These are phyloP conservation scores for Fusarium sp. DNA, from an alignment of 2,329 filamentous ascomycete genomes.

Conservation along the genomic window DNA sequence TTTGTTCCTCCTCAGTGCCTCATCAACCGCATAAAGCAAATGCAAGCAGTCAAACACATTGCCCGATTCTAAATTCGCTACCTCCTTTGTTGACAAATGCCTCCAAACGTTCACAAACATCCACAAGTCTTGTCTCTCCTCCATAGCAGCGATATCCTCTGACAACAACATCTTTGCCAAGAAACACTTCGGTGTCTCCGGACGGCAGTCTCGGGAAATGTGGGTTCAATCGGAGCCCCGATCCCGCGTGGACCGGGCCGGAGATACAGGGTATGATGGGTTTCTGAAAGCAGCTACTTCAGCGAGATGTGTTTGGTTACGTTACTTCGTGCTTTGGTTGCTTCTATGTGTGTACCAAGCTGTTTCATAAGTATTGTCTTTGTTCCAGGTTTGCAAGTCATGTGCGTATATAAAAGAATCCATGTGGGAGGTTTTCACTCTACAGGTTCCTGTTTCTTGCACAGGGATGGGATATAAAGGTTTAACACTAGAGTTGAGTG, in stretches of 20 bases:
- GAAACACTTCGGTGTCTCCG: conserved; percentile 14
- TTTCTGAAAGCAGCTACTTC: conserved; percentile 22
- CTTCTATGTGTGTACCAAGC: background rate
- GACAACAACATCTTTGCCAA: background rate
- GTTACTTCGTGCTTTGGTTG: conserved; percentile 1
- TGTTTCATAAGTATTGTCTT: background rate
- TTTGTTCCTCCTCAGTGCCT: background rate
- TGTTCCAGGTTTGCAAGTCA: background rate
- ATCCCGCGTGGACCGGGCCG: background rate
- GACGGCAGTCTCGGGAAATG: conserved; percentile 6
- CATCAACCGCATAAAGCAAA: background rate
- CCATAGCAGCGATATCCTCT: background rate
- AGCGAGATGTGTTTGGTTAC: conserved; percentile 18
- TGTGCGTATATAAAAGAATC: background rate
- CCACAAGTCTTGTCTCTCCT: no score
- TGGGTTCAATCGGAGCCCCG: conserved; percentile 5
- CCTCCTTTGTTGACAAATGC: background rate
- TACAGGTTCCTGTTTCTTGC: background rate
- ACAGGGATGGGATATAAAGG: background rate
- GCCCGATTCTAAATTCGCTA: no score
- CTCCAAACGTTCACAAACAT: background rate
- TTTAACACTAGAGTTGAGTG: background rate
- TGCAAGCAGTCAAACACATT: background rate
- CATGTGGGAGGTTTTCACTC: no score
- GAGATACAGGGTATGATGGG: conserved; percentile 22